phyloP scores from a whole-genome alignment of 768 basidiomycete genomes.

The Leccinum truebloodii region DNA sequence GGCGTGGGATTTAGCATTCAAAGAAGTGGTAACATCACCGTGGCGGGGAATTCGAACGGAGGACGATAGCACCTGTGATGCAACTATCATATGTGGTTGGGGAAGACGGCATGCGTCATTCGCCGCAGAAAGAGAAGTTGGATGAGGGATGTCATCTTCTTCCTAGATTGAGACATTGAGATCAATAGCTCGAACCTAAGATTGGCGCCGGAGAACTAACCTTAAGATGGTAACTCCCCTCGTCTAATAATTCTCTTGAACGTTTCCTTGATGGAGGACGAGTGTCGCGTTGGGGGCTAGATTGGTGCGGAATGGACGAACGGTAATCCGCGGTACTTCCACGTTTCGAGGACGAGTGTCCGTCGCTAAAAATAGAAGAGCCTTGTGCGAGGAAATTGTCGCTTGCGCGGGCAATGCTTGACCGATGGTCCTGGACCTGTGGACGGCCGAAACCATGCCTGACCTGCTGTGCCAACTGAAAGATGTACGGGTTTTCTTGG shows the following conservation, averaged over 20 bases:
- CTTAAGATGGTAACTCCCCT: slow-evolving; percentile 31
- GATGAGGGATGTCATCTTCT: slow-evolving; percentile 24
- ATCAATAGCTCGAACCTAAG: slow-evolving; percentile 29
- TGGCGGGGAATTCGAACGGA: slow-evolving; percentile 19
- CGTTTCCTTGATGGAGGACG: slow-evolving; percentile 34
- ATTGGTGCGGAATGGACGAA: slow-evolving; percentile 14
- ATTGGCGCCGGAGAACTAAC: slow-evolving; percentile 32
- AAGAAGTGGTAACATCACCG: slow-evolving; percentile 7
- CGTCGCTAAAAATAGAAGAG: slow-evolving; percentile 32
- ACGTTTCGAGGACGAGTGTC: slow-evolving; percentile 21
- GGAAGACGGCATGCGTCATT: slow-evolving; percentile 28
- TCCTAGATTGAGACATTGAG: slow-evolving; percentile 29
- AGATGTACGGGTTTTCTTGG: slow-evolving; percentile 25
- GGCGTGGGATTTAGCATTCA: slow-evolving; percentile 18
- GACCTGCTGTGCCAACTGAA: slow-evolving; percentile 26
- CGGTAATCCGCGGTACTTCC: slow-evolving; percentile 19
- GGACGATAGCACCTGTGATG: slow-evolving; percentile 23
- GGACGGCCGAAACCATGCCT: slow-evolving; percentile 20
- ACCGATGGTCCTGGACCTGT: slow-evolving; percentile 33
- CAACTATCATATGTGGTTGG: slow-evolving; percentile 25
- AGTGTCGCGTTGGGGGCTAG: slow-evolving; percentile 19
- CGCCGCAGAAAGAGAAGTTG: slow-evolving; percentile 19
- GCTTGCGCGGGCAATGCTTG: slow-evolving; percentile 34
- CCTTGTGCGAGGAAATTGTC: slow-evolving; percentile 35
- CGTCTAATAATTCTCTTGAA: slow-evolving; percentile 33